phyloP scores from a whole-genome alignment of 768 basidiomycete species.

The Trametes punicea region DNA sequence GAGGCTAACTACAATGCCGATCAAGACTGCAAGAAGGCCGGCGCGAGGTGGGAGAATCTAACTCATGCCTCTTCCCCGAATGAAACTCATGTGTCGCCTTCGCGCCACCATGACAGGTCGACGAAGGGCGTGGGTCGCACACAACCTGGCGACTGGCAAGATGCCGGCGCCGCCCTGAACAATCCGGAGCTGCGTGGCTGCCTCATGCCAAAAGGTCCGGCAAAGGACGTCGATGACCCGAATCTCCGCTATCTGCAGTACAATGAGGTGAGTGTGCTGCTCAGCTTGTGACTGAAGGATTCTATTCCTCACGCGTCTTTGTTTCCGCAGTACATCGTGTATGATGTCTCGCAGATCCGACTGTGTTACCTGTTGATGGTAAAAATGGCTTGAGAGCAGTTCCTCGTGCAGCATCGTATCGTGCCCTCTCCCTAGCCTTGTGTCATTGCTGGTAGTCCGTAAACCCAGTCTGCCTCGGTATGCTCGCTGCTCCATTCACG shows the following conservation, averaged over 20 bases:
- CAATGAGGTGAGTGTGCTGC: conserved; percentile 48
- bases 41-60: conserved; percentile 13
- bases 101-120: conserved; percentile 21
- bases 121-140: conserved; percentile 54
- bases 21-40: conserved; percentile 45
- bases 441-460: no score
- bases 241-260: conserved; percentile 40
- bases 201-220: conserved; percentile 56
- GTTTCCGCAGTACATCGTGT: conserved; percentile 54
- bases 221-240: conserved; percentile 30
- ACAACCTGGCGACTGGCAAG: conserved; percentile 56
- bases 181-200: conserved; percentile 50
- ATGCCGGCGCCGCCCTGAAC: conserved; percentile 48
- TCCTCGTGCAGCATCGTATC: not conserved
- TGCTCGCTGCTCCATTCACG: no score
- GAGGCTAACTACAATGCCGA: conserved; percentile 50
- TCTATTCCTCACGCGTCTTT: not conserved
- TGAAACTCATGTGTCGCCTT: not conserved
- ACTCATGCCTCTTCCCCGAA: not conserved
- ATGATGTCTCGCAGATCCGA: conserved; percentile 54
- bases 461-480: no score
- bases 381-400: conserved; percentile 26
- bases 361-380: conserved; percentile 58
- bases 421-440: no score
- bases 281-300: not conserved